phyloP scores from a whole-genome alignment of 805 yeast genomes.

The Maudiozyma serrabonitensis region DNA sequence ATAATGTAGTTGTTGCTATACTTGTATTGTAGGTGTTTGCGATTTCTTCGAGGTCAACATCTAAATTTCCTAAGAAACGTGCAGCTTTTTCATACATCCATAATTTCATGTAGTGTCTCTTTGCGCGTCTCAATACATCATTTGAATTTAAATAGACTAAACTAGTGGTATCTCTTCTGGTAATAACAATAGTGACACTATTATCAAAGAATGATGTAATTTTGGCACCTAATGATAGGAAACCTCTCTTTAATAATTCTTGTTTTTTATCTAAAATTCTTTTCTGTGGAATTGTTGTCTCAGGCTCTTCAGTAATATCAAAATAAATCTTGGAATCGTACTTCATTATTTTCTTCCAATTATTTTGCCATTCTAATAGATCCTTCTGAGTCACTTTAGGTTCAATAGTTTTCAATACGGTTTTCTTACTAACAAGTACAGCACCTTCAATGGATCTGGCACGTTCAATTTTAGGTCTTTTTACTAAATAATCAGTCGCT shows the following conservation, averaged over 20 bases:
- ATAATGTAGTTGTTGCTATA: constrained; percentile 32
- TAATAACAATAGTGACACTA: constrained; percentile 67
- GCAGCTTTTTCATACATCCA: constrained; percentile 84
- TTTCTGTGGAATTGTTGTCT: constrained; percentile 13
- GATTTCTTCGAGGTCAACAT: constrained; percentile 31
- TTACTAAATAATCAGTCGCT: neutral
- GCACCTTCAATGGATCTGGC: constrained; percentile 31
- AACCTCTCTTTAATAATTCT: constrained; percentile 25
- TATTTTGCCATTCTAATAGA: constrained; percentile 48
- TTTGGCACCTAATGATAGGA: constrained; percentile 41
- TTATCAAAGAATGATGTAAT: constrained; percentile 50
- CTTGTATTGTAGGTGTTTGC: constrained; percentile 16
- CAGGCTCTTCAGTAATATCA: constrained; percentile 36
- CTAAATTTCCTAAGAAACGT: constrained; percentile 63
- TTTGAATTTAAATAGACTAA: constrained; percentile 34
- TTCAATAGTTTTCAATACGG: constrained; percentile 12
- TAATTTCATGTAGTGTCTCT: constrained; percentile 53
- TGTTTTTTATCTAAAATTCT: constrained; percentile 20
- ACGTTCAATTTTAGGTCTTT: constrained; percentile 20
- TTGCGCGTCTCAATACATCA: constrained; percentile 63
- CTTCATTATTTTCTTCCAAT: constrained; percentile 54
- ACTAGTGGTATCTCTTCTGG: constrained; percentile 44
- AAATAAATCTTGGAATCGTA: constrained; percentile 48
- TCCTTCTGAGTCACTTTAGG: constrained; percentile 29
- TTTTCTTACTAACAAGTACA: constrained; percentile 15